Base-by-base conservation (phyloP, 768 basidiomycete species). In the Brasilioporus rufonigricans region DNA sequence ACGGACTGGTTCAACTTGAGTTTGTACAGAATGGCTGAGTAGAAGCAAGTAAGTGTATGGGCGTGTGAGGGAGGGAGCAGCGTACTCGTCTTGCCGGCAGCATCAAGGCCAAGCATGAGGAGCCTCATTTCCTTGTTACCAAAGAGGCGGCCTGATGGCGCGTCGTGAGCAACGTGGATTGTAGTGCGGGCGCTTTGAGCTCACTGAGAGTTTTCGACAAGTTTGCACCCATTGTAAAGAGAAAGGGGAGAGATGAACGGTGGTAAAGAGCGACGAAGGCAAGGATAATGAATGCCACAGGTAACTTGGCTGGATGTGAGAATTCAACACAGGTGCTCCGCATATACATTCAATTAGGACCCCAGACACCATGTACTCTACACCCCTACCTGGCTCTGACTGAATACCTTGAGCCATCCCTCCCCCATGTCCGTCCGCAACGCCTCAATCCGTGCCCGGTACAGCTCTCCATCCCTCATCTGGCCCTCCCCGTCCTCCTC, bases 71-170 rank as follows among this genome's bases (percentile, higher is more conserved):
- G 51, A 10, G 40, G 19, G 19, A 18, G 43, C 4, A 45, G 79
- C 93, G 72, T 63, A 97, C 96, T 98, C 19, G 96, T 98, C 78
- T 98, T 98, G 68, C 96, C 96, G 44, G 96, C 96, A 41, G 96
- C 96, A 71, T 98, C 96, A 63, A 98, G 80, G 40, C 96, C 96
- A 65, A 98, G 77, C 96, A 98, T 98, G 71, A 97, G 77, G 67
- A 96, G 77, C 66, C 94, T 79, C 96, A 98, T 98, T 82, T 98
- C 96, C 83, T 94, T 96, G 83, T 94, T 98, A 59, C 94, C 95
- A 73, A 98, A 98, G 64, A 98, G 78, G 77, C 89, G 92, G 70
- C 84, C 93, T 96, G 66, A 13, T 41, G 27, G 39, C 38, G 50
- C 16, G 27, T 18, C 1, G 44, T 64, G 29, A 66, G 64, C 13